Evolutionary conservation across 495 filamentous ascomycete species (phyloP).

Genomic region (Trichocladium antarcticum): DNA sequence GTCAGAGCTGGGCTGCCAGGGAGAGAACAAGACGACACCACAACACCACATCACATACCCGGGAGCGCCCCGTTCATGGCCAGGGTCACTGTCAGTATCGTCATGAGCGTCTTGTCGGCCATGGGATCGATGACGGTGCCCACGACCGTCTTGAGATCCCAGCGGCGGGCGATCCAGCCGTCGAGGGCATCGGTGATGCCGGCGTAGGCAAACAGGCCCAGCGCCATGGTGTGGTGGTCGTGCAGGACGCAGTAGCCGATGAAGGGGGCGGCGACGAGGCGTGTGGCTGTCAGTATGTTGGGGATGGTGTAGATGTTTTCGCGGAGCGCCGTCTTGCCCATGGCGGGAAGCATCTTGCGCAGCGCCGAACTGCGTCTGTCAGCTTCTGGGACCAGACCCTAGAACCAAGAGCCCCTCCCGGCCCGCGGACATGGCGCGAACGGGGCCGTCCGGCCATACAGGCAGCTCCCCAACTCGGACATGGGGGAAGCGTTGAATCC

Average conservation of each 20-base stretch:
- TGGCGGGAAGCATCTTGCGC: slow-evolving; percentile 38
- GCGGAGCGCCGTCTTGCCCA: slow-evolving; percentile 36
- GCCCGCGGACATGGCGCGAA: no score
- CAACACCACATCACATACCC: no score
- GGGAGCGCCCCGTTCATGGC: slow-evolving; percentile 73
- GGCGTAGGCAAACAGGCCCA: slow-evolving; percentile 83
- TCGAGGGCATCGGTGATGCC: slow-evolving; percentile 86
- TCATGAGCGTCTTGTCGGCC: slow-evolving; percentile 95
- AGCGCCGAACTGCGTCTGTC: slow-evolving; percentile 5
- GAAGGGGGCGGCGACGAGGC: slow-evolving; percentile 70
- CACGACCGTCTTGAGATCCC: slow-evolving; percentile 83
- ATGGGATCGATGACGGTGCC: slow-evolving; percentile 95
- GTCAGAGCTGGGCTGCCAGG: background rate
- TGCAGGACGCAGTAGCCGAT: slow-evolving; percentile 85
- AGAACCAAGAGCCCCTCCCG: no score
- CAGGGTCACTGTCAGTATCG: slow-evolving; percentile 69
- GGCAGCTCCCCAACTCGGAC: no score
- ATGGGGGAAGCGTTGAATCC: background rate
- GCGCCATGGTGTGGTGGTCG: slow-evolving; percentile 61
- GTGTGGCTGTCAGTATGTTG: slow-evolving; percentile 81
- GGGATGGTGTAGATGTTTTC: slow-evolving; percentile 96
- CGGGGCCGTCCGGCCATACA: no score
- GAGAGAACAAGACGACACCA: slow-evolving; percentile 20
- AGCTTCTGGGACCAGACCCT: background rate
- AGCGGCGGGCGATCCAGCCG: slow-evolving; percentile 80